Evolutionary conservation across 2,329 filamentous ascomycete species (phyloP).

Genomic region (Fusarium beomiforme): DNA sequence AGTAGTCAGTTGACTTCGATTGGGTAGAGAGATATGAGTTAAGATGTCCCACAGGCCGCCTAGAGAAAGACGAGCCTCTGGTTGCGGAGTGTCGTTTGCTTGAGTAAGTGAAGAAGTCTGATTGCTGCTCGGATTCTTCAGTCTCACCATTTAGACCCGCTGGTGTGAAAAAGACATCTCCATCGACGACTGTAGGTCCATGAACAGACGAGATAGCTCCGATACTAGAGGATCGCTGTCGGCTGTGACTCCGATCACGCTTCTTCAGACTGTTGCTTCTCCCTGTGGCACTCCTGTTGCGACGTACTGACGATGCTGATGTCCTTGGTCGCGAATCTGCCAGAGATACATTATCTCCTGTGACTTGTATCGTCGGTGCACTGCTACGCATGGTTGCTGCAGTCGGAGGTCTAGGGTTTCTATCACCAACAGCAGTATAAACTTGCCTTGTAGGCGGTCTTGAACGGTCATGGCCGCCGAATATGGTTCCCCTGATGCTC

Average conservation of each 20-base stretch:
- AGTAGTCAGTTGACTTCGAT: conserved; percentile 52
- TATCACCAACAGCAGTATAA: conserved; percentile 51
- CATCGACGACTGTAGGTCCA: conserved; percentile 57
- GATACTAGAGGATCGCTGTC: conserved; percentile 57
- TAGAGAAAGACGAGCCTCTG: conserved; percentile 54
- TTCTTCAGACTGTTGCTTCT: conserved; percentile 64
- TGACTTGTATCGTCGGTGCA: conserved; percentile 81
- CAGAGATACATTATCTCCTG: conserved; percentile 65
- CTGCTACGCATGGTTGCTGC: conserved; percentile 55
- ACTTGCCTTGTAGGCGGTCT: conserved; percentile 55
- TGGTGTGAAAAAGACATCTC: conserved; percentile 62
- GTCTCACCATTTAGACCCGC: conserved; percentile 48
- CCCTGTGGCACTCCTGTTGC: conserved; percentile 57
- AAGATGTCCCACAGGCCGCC: conserved; percentile 56
- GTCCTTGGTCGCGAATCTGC: conserved; percentile 48
- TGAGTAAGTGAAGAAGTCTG: conserved; percentile 57
- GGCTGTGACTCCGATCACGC: conserved; percentile 61
- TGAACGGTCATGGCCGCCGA: conserved; percentile 67
- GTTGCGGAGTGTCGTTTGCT: conserved; percentile 53
- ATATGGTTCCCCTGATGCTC: conserved; percentile 79
- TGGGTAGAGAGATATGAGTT: conserved; percentile 57
- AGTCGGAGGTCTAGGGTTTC: conserved; percentile 50
- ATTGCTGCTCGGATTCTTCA: conserved; percentile 49
- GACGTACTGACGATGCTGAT: conserved; percentile 46
- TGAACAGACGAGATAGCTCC: conserved; percentile 48